phyloP scores from a whole-genome alignment of 192 early-diverging fungal species.

The Paraglomus occultum region DNA sequence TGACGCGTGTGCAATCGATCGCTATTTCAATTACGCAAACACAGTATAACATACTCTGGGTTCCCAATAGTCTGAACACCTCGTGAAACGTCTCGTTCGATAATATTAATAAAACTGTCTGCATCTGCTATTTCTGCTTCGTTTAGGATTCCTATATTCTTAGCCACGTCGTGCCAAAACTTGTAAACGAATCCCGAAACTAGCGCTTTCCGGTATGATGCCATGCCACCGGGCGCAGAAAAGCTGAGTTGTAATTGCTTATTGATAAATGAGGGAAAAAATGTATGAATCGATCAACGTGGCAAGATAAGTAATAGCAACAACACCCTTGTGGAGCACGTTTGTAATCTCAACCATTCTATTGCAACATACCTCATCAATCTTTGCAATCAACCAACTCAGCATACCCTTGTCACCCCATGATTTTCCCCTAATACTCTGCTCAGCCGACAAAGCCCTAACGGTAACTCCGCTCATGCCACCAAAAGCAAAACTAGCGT shows the following conservation, averaged over 20 bases:
- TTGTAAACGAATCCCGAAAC: constrained; percentile 60
- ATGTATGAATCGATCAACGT: too few relatives aligned
- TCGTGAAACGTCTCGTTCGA: constrained; percentile 45
- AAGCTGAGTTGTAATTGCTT: constrained; percentile 43
- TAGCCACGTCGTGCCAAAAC: constrained; percentile 63
- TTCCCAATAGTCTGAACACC: constrained; percentile 39
- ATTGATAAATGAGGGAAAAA: background rate
- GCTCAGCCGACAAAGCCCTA: constrained; percentile 49
- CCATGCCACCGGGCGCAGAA: constrained; percentile 65
- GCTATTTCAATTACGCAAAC: too few relatives aligned
- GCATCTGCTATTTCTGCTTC: constrained; percentile 31
- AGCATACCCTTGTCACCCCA: constrained; percentile 56
- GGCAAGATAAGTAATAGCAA: too few relatives aligned
- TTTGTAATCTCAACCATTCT: background rate
- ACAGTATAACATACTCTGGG: constrained; percentile 45
- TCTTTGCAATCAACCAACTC: constrained; percentile 40
- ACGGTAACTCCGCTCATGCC: constrained; percentile 73
- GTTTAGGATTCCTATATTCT: constrained; percentile 21
- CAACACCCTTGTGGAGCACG: too few relatives aligned
- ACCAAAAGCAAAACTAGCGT: constrained; percentile 71
- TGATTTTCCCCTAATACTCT: constrained; percentile 45
- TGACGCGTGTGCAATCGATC: too few relatives aligned
- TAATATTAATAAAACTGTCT: constrained; percentile 39
- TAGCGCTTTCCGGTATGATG: constrained; percentile 63
- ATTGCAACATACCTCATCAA: constrained; percentile 36